Percentiles rank a stretch among this genome's conserved stretches.
Conservation (phyloP, 306 rosid species). For the Rosa lucieae region DNA sequence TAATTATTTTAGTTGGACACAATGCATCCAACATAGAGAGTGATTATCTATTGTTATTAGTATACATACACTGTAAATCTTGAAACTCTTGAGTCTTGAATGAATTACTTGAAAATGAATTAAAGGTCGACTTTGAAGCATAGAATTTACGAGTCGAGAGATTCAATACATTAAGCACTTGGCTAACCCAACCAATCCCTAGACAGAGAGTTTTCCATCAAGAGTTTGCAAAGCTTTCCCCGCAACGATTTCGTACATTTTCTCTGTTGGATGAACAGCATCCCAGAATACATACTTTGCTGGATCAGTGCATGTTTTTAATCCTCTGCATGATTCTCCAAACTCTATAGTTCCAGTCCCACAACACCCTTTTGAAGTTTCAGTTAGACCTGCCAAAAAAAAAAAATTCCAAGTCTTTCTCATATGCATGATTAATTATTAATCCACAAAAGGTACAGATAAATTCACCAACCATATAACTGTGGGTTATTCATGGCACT, state of each 20-base stretch:
- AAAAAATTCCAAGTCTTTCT: not conserved
- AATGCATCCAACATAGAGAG: too few relatives aligned
- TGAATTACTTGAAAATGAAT: too few relatives aligned
- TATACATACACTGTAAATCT: too few relatives aligned
- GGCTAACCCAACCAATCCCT: not conserved
- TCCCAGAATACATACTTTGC: slow-evolving; percentile 72
- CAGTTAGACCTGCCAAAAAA: slow-evolving; percentile 42
- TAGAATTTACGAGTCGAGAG: not conserved
- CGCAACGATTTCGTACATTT: slow-evolving; percentile 61
- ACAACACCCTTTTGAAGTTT: slow-evolving; percentile 65
- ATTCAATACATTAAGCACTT: not conserved
- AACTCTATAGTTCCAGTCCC: slow-evolving; percentile 66
- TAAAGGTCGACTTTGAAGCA: not conserved
- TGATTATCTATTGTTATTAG: too few relatives aligned
- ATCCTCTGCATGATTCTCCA: slow-evolving; percentile 63
- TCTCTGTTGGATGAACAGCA: slow-evolving; percentile 77
- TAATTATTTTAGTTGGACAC: too few relatives aligned
- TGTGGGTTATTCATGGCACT: slow-evolving; percentile 43
- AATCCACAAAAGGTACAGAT: not conserved
- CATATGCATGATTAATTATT: not conserved
- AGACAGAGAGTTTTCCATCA: not conserved
- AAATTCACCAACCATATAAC: slow-evolving; percentile 43
- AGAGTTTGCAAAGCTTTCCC: slow-evolving; percentile 43
- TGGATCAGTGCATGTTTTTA: slow-evolving; percentile 50
- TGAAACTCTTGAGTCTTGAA: too few relatives aligned